Percentiles rank a stretch among this genome's conserved stretches.
Conservation (phyloP, 2,329 filamentous ascomycete species). For the Clonostachys sp. region DNA sequence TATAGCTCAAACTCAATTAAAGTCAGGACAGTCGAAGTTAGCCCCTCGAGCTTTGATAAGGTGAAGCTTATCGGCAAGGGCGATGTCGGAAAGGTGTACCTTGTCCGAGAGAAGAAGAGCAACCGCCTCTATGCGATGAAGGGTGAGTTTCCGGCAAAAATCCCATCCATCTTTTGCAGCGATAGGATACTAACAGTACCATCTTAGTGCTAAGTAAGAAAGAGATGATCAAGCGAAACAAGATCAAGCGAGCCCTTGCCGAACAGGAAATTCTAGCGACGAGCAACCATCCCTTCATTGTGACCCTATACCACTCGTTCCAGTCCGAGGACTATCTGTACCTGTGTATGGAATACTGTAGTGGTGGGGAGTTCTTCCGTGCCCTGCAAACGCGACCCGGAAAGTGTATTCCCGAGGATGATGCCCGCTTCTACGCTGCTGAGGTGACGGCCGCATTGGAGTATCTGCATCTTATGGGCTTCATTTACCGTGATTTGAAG, state of each 20-base stretch:
- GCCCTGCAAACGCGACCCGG: conserved; percentile 93
- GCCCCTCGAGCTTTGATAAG: conserved; percentile 95
- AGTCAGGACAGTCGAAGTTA: conserved; percentile 93
- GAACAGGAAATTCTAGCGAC: conserved; percentile 98
- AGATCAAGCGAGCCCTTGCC: conserved; percentile 96
- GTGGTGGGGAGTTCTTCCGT: conserved; percentile 96
- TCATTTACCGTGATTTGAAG: conserved; percentile 97
- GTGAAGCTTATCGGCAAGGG: conserved; percentile 99
- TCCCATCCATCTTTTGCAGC: not conserved
- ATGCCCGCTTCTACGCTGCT: conserved; percentile 93
- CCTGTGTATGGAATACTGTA: conserved; percentile 99
- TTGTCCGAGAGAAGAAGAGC: conserved; percentile 98
- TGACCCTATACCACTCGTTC: conserved; percentile 97
- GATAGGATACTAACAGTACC: conserved; percentile 24
- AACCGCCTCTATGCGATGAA: conserved; percentile 97
- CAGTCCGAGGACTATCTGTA: conserved; percentile 98
- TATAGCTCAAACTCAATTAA: conserved; percentile 99
- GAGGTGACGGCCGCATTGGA: conserved; percentile 96
- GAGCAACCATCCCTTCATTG: conserved; percentile 98
- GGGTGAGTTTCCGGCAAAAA: conserved; percentile 48
- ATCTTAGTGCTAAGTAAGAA: conserved; percentile 89
- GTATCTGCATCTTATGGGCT: conserved; percentile 97
- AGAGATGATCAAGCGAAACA: conserved; percentile 99
- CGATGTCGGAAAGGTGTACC: conserved; percentile 96
- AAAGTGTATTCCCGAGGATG: conserved; percentile 95